Evolutionary conservation across 768 basidiomycete genomes (phyloP).

Genomic region (Hemileccinum rubropunctum): DNA sequence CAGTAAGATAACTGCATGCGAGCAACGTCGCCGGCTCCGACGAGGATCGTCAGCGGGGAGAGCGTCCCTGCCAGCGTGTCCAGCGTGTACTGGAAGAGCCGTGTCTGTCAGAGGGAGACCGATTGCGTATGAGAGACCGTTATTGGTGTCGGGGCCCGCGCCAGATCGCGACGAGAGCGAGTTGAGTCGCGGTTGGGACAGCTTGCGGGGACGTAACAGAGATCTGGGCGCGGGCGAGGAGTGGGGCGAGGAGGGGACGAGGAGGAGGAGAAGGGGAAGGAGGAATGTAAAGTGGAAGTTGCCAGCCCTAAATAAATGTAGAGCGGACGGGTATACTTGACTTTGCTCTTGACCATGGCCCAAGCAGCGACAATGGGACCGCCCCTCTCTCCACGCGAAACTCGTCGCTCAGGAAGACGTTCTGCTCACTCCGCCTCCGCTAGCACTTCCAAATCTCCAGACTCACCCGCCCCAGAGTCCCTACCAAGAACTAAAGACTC

Average conservation of each 20-base stretch:
- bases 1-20: slow-evolving; percentile 20
- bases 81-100: not conserved
- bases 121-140: slow-evolving; percentile 6
- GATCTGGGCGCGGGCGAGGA: not conserved
- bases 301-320: slow-evolving; percentile 39
- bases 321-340: slow-evolving; percentile 7
- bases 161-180: slow-evolving; percentile 17
- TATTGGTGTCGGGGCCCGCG: not conserved
- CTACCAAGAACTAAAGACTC: slow-evolving; percentile 41
- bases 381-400: slow-evolving; percentile 73
- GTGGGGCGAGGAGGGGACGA: not conserved
- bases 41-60: slow-evolving; percentile 14
- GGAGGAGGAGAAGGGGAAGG: slow-evolving; percentile 1
- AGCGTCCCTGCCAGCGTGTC: slow-evolving; percentile 4
- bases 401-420: slow-evolving; percentile 74
- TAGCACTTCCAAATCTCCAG: slow-evolving; percentile 71
- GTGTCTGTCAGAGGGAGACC: not conserved
- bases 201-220: not conserved
- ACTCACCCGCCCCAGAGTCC: slow-evolving; percentile 55
- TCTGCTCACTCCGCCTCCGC: slow-evolving; percentile 65
- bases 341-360: slow-evolving; percentile 44
- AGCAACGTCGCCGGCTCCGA: not conserved
- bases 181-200: not conserved
- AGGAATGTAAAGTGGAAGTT: slow-evolving; percentile 14
- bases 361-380: slow-evolving; percentile 73